phyloP scores from a whole-genome alignment of 2,329 filamentous ascomycete species.

The Aspergillus pseudoterreus region DNA sequence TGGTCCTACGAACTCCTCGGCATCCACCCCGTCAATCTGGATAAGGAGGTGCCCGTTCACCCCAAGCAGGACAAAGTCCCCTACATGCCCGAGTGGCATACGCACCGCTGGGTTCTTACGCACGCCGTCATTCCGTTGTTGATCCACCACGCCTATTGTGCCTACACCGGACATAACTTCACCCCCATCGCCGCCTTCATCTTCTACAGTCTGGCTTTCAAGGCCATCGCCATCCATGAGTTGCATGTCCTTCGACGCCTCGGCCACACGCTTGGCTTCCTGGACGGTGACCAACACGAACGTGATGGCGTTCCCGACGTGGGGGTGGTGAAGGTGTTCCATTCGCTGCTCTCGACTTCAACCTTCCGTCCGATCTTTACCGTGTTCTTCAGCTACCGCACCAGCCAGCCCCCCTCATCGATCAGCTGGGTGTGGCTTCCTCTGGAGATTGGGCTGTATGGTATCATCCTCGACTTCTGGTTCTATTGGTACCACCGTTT shows the following conservation, averaged over 20 bases:
- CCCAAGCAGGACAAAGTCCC: slow-evolving; percentile 43
- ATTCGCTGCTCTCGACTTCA: slow-evolving; percentile 32
- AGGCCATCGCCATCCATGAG: slow-evolving; percentile 39
- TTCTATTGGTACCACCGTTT: slow-evolving; percentile 38
- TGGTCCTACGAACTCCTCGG: slow-evolving; percentile 30
- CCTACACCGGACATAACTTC: slow-evolving; percentile 29
- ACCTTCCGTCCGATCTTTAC: slow-evolving; percentile 32
- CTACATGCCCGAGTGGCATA: slow-evolving; percentile 32
- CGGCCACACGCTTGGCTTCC: slow-evolving; percentile 38
- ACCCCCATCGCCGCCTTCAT: slow-evolving; percentile 27
- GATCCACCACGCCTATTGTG: slow-evolving; percentile 35
- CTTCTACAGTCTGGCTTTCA: slow-evolving; percentile 40
- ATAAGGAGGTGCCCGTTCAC: slow-evolving; percentile 36
- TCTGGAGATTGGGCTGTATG: slow-evolving; percentile 40
- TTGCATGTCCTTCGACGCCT: slow-evolving; percentile 37
- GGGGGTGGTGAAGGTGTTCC: slow-evolving; percentile 31
- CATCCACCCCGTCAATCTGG: slow-evolving; percentile 23
- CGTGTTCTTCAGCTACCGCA: slow-evolving; percentile 30
- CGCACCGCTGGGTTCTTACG: slow-evolving; percentile 39
- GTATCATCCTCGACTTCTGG: slow-evolving; percentile 45
- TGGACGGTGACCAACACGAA: slow-evolving; percentile 45
- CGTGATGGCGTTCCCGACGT: slow-evolving; percentile 44
- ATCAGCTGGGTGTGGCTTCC: slow-evolving; percentile 36
- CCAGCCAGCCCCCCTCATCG: slow-evolving; percentile 18
- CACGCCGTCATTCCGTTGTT: slow-evolving; percentile 37